phyloP scores from a whole-genome alignment of 371 early-diverging fungal species.

The Mortierella sp. region DNA sequence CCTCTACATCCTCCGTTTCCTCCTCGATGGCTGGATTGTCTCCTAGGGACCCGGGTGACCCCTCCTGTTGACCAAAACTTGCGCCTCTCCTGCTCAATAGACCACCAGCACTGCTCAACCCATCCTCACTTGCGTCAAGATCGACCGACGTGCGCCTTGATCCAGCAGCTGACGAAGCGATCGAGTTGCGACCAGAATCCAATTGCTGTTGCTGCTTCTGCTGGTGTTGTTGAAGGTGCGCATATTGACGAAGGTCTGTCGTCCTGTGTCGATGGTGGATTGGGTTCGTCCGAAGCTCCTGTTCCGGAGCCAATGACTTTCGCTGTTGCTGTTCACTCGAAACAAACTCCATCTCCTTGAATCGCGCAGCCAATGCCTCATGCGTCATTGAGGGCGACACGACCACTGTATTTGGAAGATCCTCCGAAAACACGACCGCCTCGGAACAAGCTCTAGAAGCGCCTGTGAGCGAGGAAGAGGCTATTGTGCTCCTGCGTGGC shows the following conservation, averaged over 20 bases:
- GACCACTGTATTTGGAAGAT: constrained; percentile 35
- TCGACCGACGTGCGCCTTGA: constrained; percentile 40
- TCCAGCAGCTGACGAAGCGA: constrained; percentile 21
- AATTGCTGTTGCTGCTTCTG: constrained; percentile 8
- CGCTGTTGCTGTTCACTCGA: constrained; percentile 34
- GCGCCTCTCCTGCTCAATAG: not conserved
- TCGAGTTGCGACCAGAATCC: constrained; percentile 12
- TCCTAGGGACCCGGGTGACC: not conserved
- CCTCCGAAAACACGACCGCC: constrained; percentile 24
- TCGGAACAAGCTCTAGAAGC: not conserved
- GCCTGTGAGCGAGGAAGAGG: not conserved
- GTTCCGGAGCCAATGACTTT: constrained; percentile 14
- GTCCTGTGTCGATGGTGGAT: constrained; percentile 46
- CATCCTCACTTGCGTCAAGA: not conserved
- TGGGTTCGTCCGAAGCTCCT: constrained; percentile 47
- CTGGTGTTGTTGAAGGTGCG: constrained; percentile 19
- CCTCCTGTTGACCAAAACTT: not conserved
- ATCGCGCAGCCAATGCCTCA: constrained; percentile 47
- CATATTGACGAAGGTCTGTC: constrained; percentile 35
- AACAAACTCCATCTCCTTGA: constrained; percentile 53
- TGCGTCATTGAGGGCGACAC: constrained; percentile 51
- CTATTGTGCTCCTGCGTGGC: constrained; percentile 10
- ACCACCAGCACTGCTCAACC: not conserved
- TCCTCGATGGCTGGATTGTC: constrained; percentile 19
- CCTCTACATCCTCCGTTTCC: constrained; percentile 5